Evolutionary conservation across 2,329 filamentous ascomycete species (phyloP).

Genomic region (Colletotrichum gloeosporioides): DNA sequence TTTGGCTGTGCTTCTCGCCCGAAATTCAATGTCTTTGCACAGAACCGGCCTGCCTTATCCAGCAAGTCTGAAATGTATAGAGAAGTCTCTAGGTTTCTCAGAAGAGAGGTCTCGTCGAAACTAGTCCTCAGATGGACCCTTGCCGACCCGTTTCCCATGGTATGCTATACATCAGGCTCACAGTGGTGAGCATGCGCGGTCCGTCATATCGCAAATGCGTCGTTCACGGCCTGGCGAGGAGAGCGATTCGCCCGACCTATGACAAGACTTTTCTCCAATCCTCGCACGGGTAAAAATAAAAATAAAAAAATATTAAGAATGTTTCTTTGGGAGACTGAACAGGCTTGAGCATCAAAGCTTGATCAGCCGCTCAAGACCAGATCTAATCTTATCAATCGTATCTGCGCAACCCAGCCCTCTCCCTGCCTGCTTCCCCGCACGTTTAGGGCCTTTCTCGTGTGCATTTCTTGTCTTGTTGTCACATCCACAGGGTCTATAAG

Average conservation of each 20-base stretch:
- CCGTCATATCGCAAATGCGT: not conserved
- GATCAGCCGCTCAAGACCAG: not conserved
- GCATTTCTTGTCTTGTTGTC: not conserved
- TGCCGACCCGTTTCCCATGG: too few species aligned
- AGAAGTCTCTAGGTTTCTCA: not conserved
- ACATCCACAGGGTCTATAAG: not conserved
- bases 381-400: conserved; percentile 10
- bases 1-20: not conserved
- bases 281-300: too few species aligned
- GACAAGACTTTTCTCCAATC: not conserved
- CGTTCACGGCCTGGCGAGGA: not conserved
- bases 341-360: not conserved
- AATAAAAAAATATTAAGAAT: not conserved
- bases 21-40: not conserved
- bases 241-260: not conserved
- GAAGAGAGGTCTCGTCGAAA: not conserved
- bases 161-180: not conserved
- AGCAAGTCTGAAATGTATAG: not conserved
- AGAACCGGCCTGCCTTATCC: conserved; percentile 6
- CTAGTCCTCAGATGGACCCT: not conserved
- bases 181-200: not conserved
- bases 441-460: not conserved
- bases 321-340: not conserved
- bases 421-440: not conserved
- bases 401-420: not conserved